Conservation (phyloP, 1,284 basidiomycete species). For the Phlebopus sp. region DNA sequence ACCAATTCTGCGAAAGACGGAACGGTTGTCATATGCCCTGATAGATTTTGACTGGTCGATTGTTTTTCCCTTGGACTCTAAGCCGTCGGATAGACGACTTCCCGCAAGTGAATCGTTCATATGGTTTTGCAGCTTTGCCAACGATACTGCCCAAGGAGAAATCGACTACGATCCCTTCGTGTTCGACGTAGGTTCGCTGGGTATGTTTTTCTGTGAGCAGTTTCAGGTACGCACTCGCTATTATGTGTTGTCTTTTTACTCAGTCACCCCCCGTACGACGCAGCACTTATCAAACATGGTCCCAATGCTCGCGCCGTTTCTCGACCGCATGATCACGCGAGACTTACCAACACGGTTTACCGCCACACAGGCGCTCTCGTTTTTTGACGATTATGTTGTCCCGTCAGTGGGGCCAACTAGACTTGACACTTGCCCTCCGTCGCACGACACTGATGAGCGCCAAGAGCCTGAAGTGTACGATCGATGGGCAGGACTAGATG, state of each 20-base stretch:
- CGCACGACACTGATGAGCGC: too few relatives aligned
- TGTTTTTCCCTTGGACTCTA: conserved; percentile 12
- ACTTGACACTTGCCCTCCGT: not conserved
- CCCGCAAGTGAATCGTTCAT: conserved; percentile 9
- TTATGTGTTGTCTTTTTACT: not conserved
- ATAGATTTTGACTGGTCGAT: conserved; percentile 21
- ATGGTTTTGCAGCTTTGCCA: conserved; percentile 9
- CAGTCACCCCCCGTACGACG: not conserved
- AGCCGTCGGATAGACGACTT: conserved; percentile 1
- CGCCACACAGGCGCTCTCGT: conserved; percentile 22
- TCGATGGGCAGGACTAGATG: conserved; percentile 2
- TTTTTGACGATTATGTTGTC: conserved; percentile 17
- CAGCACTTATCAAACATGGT: conserved; percentile 16
- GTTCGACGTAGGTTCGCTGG: conserved; percentile 25
- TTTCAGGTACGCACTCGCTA: conserved; percentile 5
- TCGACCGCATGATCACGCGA: conserved; percentile 27
- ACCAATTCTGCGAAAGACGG: not conserved
- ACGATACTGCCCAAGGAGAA: conserved; percentile 24
- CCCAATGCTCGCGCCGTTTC: conserved; percentile 26
- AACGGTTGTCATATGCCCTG: conserved; percentile 1
- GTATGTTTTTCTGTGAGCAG: conserved; percentile 10
- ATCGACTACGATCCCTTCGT: conserved; percentile 31
- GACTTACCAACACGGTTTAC: conserved; percentile 24
- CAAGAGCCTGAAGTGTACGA: conserved; percentile 2
- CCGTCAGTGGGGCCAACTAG: not conserved